Percentiles rank a stretch among this genome's conserved stretches.
Conservation (phyloP, 306 rosid species). For the Cajanus cajan region DNA sequence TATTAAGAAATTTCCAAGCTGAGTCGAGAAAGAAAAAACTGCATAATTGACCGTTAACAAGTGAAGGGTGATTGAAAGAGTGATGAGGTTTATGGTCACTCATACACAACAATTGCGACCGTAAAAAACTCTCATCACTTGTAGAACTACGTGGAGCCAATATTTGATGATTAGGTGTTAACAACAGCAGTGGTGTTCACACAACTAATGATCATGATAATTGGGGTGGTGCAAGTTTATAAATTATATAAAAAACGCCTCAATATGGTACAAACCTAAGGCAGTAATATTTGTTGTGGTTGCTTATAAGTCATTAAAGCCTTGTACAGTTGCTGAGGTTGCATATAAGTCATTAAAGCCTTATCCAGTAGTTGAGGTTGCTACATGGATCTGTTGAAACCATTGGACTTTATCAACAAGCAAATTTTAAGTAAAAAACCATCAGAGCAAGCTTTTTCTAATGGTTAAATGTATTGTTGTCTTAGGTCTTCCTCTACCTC, state of each 20-base stretch:
- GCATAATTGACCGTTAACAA: neutral
- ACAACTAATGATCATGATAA: neutral
- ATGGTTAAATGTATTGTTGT: neutral
- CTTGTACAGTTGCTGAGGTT: too few relatives aligned
- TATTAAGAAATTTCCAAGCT: neutral
- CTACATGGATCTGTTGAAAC: neutral
- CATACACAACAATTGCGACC: neutral
- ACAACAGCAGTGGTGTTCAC: neutral
- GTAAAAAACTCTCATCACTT: neutral
- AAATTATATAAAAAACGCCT: neutral
- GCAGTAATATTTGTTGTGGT: neutral
- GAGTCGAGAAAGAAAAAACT: neutral
- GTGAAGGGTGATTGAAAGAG: slow-evolving; percentile 3
- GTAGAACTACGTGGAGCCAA: neutral
- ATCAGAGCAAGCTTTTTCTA: neutral
- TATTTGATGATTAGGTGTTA: neutral
- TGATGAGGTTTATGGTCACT: neutral
- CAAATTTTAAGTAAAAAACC: neutral
- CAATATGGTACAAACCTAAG: neutral
- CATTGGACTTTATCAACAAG: neutral
- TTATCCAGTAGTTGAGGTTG: too few relatives aligned
- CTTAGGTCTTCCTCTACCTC: neutral
- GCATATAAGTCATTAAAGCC: neutral
- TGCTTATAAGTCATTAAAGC: too few relatives aligned
- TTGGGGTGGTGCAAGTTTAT: neutral